Evolutionary conservation across 179 eudicot species (phyloP), one percentile per base, ranked within the genome.

Genomic region (Nepenthes alata): DNA sequence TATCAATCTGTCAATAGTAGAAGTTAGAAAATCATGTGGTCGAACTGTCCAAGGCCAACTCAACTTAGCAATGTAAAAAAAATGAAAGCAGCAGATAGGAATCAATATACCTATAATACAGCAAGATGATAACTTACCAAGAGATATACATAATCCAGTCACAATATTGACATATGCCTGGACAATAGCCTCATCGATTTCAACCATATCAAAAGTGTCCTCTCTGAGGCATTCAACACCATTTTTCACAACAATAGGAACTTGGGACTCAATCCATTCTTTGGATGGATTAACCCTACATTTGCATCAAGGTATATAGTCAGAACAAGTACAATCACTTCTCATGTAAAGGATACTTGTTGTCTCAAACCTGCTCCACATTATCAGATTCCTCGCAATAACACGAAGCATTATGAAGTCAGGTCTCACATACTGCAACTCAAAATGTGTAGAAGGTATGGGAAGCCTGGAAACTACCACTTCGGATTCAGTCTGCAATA

Each of bases 331-430:
- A 64, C 13, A 55, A 14, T 54, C 9, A 62, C 2, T 44, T 25
- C 16, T 35, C 11, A 5, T 2, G 0, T 11, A 63, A 62, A 65
- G 3, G 45, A 44, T 37, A 59, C n/a, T 62, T 48, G 47, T 11
- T 10, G 12, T 47, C 51, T 47, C 68, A 58, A 34, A 91, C 99
- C 99, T 94, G 93, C 83, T 90, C 99, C 99, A 90, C 81, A 80
- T 76, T 70, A 90, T 85, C 76, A 94, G 74, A 75, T 83, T 90
- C 65, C 86, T 86, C 66, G 99, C 95, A 76, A 94, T 84, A 58
- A 94, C 87, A 54, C 94, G 94, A 62, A 94, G 94, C 97, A 94
- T 79, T 66, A 94, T 84, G 80, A 94, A 90, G 68, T 94, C 97
- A 8, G 99, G 97, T 78, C 99, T 87, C 64, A 90, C 81, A 70